phyloP scores from a whole-genome alignment of 2,329 filamentous ascomycete genomes.

The Bipolaris sorokiniana region DNA sequence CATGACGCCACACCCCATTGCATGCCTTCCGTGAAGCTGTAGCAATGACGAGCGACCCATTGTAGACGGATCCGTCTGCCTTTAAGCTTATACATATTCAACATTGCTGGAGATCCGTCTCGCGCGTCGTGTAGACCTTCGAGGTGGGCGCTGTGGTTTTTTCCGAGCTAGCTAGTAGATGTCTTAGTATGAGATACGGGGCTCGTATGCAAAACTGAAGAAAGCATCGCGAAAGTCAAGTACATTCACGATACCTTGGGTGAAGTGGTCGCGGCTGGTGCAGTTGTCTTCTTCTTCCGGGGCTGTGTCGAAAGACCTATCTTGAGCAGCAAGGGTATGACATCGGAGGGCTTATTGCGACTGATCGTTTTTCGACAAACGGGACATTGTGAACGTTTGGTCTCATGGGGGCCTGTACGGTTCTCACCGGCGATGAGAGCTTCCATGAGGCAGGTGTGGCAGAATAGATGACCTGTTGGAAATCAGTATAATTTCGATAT shows the following conservation, averaged over 20 bases:
- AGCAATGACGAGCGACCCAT: background rate
- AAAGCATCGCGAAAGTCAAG: slow-evolving; percentile 20
- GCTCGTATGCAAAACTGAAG: background rate
- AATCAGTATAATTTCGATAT: slow-evolving; percentile 11
- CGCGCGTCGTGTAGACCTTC: background rate
- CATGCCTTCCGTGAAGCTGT: background rate
- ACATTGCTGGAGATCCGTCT: background rate
- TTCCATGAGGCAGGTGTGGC: slow-evolving; percentile 67
- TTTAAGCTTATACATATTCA: background rate
- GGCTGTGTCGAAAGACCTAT: slow-evolving; percentile 47
- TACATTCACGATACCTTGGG: slow-evolving; percentile 31
- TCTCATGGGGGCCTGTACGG: slow-evolving; percentile 52
- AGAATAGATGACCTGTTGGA: slow-evolving; percentile 65
- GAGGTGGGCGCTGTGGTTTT: background rate
- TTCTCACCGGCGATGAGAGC: slow-evolving; percentile 64
- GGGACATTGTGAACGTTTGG: slow-evolving; percentile 54
- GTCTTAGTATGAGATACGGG: slow-evolving; percentile 6
- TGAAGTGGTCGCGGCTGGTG: slow-evolving; percentile 7
- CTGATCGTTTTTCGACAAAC: slow-evolving; percentile 55
- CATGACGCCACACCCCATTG: too few relatives aligned
- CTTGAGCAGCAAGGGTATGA: slow-evolving; percentile 52
- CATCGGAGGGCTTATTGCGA: slow-evolving; percentile 49
- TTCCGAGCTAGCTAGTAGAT: slow-evolving; percentile 1
- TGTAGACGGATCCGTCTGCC: rapidly evolving
- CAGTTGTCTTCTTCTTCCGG: slow-evolving; percentile 33